Percentiles rank a stretch among this genome's conserved stretches.
Conservation (phyloP, 352 stramenopile genomes). For the Pythium angustatum region DNA sequence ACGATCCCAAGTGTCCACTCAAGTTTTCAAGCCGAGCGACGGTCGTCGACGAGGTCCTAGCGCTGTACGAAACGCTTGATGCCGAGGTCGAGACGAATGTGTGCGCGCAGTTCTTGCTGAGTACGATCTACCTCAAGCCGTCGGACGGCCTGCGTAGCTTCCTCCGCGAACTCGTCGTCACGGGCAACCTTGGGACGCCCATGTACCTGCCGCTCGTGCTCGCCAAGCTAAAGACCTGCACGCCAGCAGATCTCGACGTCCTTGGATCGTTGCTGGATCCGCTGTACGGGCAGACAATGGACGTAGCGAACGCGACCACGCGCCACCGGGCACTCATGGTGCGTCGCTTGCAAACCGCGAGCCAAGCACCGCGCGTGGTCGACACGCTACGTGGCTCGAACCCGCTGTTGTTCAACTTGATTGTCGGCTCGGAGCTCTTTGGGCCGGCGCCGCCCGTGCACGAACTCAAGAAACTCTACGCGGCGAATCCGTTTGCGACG, state of each 20-base stretch:
- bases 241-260: not conserved
- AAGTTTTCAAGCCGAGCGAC: conserved; percentile 10
- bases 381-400: not conserved
- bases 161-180: not conserved
- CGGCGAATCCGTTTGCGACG: not conserved
- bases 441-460: not conserved
- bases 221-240: conserved; percentile 14
- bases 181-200: not conserved
- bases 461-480: conserved; percentile 9
- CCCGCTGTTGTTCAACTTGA: conserved; percentile 3
- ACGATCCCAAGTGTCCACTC: conserved; percentile 14
- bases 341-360: not conserved
- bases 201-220: not conserved
- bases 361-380: not conserved
- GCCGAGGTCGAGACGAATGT: conserved; percentile 8
- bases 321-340: not conserved
- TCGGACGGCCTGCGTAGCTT: not conserved
- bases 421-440: conserved; percentile 9
- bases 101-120: conserved; percentile 15
- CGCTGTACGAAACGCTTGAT: conserved; percentile 13
- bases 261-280: conserved; percentile 4
- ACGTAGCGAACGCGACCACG: not conserved
- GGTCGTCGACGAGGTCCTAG: conserved; percentile 9
- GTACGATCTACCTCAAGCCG: not conserved
- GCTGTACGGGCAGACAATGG: not conserved